Percentiles rank a stretch among this genome's conserved stretches.
Evolutionary conservation across 2,329 filamentous ascomycete species (phyloP).

Genomic region (Periconia sp.): DNA sequence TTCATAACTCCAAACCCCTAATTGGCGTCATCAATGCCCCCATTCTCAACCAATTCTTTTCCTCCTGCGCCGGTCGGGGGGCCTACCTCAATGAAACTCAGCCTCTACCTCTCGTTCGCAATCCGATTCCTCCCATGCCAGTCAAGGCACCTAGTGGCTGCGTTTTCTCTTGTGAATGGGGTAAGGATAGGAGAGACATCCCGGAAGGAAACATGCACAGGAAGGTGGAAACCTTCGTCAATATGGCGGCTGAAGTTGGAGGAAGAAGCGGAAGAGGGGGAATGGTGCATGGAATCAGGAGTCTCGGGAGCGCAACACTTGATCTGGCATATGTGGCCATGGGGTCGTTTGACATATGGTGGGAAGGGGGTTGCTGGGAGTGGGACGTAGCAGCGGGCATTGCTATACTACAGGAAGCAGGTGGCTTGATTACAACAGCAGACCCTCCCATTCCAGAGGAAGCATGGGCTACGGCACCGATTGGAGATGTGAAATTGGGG

Average conservation of each 20-base stretch:
- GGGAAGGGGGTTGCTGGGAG: conserved; percentile 83
- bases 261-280: conserved; percentile 70
- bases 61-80: conserved; percentile 68
- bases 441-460: conserved; percentile 64
- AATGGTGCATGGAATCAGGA: conserved; percentile 79
- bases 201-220: conserved; percentile 71
- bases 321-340: conserved; percentile 78
- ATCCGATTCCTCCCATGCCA: conserved; percentile 69
- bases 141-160: conserved; percentile 70
- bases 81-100: conserved; percentile 72
- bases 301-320: conserved; percentile 73
- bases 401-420: conserved; percentile 74
- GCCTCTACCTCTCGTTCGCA: conserved; percentile 66
- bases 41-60: conserved; percentile 72
- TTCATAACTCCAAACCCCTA: conserved; percentile 64
- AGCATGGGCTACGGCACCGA: conserved; percentile 60
- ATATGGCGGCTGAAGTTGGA: conserved; percentile 72
- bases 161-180: conserved; percentile 79
- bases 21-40: conserved; percentile 77
- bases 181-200: conserved; percentile 73
- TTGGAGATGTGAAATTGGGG: conserved; percentile 67
- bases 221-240: conserved; percentile 77
- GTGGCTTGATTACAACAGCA: conserved; percentile 74
- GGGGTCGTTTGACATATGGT: conserved; percentile 81
- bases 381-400: conserved; percentile 82